Conservation (phyloP, 2,329 filamentous ascomycete species). For the Aspergillus ruber region DNA sequence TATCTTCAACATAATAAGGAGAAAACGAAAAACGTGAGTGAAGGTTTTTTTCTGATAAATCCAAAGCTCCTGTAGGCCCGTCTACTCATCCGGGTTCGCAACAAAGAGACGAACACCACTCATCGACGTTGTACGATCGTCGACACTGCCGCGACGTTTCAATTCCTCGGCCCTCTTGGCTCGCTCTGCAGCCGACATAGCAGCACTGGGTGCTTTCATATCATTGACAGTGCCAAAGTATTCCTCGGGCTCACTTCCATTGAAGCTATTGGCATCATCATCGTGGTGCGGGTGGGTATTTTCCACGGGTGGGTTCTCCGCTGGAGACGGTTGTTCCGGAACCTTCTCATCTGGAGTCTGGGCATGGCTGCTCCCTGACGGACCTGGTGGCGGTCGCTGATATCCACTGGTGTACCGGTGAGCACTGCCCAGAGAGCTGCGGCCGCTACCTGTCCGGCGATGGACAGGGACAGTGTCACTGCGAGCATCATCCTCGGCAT, state of each 20-base stretch:
- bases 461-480: slow-evolving; percentile 39
- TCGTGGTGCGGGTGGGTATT: slow-evolving; percentile 20
- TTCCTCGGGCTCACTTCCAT: slow-evolving; percentile 42
- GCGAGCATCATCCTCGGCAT: slow-evolving; percentile 63
- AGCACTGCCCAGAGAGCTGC: slow-evolving; percentile 50
- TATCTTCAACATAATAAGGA: not conserved
- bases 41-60: not conserved
- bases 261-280: slow-evolving; percentile 24
- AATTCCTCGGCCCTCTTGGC: slow-evolving; percentile 39
- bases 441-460: slow-evolving; percentile 51
- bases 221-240: slow-evolving; percentile 50
- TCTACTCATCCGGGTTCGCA: slow-evolving; percentile 37
- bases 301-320: slow-evolving; percentile 18
- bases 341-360: slow-evolving; percentile 43
- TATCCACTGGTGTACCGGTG: slow-evolving; percentile 39
- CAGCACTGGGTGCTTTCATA: slow-evolving; percentile 41
- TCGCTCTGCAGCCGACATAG: slow-evolving; percentile 32
- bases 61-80: not conserved
- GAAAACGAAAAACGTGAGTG: too few species aligned
- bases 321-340: slow-evolving; percentile 31
- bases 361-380: slow-evolving; percentile 47
- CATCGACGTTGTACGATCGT: slow-evolving; percentile 44
- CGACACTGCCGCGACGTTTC: slow-evolving; percentile 42
- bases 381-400: slow-evolving; percentile 34
- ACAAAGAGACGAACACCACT: slow-evolving; percentile 41